Evolutionary conservation across 1,284 basidiomycete species (phyloP).

Genomic region (Ceratobasidium sp.): DNA sequence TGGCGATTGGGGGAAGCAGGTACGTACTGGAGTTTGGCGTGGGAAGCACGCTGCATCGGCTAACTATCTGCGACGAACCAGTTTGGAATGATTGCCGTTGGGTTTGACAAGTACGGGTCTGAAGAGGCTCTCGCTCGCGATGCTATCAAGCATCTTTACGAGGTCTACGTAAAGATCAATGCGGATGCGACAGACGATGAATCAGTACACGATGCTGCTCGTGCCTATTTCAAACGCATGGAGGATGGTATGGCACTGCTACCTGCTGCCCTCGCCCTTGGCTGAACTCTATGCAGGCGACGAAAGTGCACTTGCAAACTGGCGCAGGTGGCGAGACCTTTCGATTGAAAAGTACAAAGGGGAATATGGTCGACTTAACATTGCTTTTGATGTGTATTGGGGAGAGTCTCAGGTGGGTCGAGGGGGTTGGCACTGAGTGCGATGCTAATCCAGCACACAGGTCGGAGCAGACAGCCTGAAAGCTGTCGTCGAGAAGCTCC

Average conservation of each 20-base stretch:
- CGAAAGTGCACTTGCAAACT: slow-evolving; percentile 82
- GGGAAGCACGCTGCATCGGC: neutral
- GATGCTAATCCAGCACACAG: neutral
- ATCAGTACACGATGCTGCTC: slow-evolving; percentile 64
- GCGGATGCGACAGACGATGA: slow-evolving; percentile 71
- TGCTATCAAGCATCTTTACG: slow-evolving; percentile 94
- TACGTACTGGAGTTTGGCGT: slow-evolving; percentile 1
- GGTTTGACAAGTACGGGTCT: slow-evolving; percentile 92
- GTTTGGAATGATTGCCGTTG: slow-evolving; percentile 91
- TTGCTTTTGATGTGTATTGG: slow-evolving; percentile 92
- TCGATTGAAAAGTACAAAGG: slow-evolving; percentile 92
- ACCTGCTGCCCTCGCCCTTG: slow-evolving; percentile 1
- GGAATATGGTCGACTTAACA: slow-evolving; percentile 91
- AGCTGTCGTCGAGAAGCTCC: slow-evolving; percentile 70
- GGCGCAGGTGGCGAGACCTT: slow-evolving; percentile 92
- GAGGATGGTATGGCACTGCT: slow-evolving; percentile 72
- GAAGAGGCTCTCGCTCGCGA: slow-evolving; percentile 86
- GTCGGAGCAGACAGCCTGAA: slow-evolving; percentile 85
- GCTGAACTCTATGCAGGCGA: slow-evolving; percentile 63
- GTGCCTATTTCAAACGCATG: slow-evolving; percentile 95
- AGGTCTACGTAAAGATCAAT: slow-evolving; percentile 96
- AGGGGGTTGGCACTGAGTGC: neutral
- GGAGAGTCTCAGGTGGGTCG: slow-evolving; percentile 78
- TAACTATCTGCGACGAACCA: slow-evolving; percentile 50
- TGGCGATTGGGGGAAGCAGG: slow-evolving; percentile 89